Base-by-base conservation (phyloP, 2,329 filamentous ascomycete species). In the Penicillium sp. region DNA sequence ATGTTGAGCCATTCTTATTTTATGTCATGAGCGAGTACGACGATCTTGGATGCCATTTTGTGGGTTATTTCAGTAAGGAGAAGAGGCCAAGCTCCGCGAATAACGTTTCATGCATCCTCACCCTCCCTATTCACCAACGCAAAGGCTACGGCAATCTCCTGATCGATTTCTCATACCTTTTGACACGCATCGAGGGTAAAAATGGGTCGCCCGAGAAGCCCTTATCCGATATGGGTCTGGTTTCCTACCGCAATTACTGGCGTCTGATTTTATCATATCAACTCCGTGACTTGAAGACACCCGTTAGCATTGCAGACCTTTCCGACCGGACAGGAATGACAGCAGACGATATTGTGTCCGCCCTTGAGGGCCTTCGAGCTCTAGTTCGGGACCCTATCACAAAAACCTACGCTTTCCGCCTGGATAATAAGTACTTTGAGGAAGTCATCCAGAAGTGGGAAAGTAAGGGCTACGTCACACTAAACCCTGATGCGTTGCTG, bases 1-100 rank as follows among this genome's bases (percentile, higher is more conserved):
- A 99, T 68, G 95, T 99, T n/a, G 95, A 99, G 63, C 95, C 95
- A 0, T 99, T 99, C 72, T 79, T 99, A 35, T 99, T 99, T 79
- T 99, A 99, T 76, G 93, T 96, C 74, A 97, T 99, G 93, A 91
- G 91, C 26, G 89, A 88, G 41, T 87, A 90, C 64, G 90, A 93
- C 62, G 91, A 96, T 49, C 88, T 92, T 67, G 95, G 95, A 14
- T 95, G 90, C 68, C 95, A 98, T 70, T 84, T 99, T 49, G 90
- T 99, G n/a, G 95, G 95, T n/a, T 99, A 97, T 72, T 99, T 99
- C 75, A 98, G 95, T 50, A 99, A 99, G 73, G 95, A 99, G 77
- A 99, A 99, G 77, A 84, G 96, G 44, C 89, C 91, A 2, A 93
- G 91, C 74, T 96, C 92, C 59, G 89, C 93, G 66, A 98, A 99